Evolutionary conservation across 495 filamentous ascomycete genomes (phyloP).

Genomic region (Friedmanniomyces endolithicus): DNA sequence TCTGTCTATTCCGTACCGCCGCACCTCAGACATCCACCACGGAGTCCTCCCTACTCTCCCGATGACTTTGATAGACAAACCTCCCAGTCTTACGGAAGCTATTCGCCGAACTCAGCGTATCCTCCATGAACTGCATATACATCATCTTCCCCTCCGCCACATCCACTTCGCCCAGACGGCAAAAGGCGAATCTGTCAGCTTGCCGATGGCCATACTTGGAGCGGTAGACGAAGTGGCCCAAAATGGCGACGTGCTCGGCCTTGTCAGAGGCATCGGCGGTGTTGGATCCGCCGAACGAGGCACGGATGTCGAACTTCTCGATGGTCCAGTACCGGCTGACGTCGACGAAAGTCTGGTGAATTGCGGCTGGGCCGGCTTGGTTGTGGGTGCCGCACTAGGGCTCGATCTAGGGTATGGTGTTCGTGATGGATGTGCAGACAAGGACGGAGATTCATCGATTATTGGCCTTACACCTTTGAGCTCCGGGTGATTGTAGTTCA

Average conservation of each 20-base stretch:
- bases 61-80: neutral
- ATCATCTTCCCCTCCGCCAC: slow-evolving; percentile 10
- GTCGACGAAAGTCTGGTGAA: slow-evolving; percentile 18
- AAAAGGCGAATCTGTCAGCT: slow-evolving; percentile 15
- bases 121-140: slow-evolving; percentile 24
- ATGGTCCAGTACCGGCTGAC: slow-evolving; percentile 13
- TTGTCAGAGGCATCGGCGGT: slow-evolving; percentile 12
- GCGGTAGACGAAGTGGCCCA: slow-evolving; percentile 1
- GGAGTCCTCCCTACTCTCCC: neutral
- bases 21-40: neutral
- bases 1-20: too few relatives aligned
- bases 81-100: neutral
- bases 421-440: neutral
- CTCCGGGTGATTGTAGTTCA: slow-evolving; percentile 17
- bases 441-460: neutral
- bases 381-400: slow-evolving; percentile 19
- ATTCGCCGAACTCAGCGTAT: slow-evolving; percentile 11
- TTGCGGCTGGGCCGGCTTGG: slow-evolving; percentile 13
- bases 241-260: slow-evolving; percentile 7
- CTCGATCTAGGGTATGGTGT: slow-evolving; percentile 4
- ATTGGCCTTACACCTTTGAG: neutral
- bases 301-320: slow-evolving; percentile 12
- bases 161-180: slow-evolving; percentile 14
- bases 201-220: slow-evolving; percentile 3
- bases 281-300: slow-evolving; percentile 5